Evolutionary conservation across 2,329 filamentous ascomycete genomes (phyloP), one percentile per base, ranked within the genome.

Genomic region (Epichloe sibirici): DNA sequence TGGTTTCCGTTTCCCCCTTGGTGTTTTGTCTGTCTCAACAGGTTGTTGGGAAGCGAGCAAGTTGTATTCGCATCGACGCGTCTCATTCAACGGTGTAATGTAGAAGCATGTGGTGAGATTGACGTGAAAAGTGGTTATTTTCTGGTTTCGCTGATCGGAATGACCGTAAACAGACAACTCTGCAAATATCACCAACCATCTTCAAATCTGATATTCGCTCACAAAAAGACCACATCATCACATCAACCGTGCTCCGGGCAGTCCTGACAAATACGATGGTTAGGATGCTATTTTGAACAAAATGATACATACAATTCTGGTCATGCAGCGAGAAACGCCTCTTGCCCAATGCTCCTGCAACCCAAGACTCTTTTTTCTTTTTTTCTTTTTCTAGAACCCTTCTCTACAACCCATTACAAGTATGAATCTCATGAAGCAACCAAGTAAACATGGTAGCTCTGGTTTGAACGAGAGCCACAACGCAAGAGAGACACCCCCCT

Each of bases 311-410:
- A 51, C 31, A 45, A 6, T 38, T 51, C 17, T 25, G 34, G 39
- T 39, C 38, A 28, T 51, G 31, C 17, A 23, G 48, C 48, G 21
- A 51, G 35, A 45, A 51, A 51, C 49, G 49, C 49, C 49, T 51
- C 37, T 34, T 46, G 43, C 34, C 38, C 38, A n/a, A 46, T 25
- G 49, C 49, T 39, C 49, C 43, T 15, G 17, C 40, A 39, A 46
- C 31, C 15, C 42, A 43, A 25, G 3, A 12, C 21, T 11, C 17
- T 21, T 25, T 5, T 15, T 17, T n/a, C 28, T 31, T 1, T 31
- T 21, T 21, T 21, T 21, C 28, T 11, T 8, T 31, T 4, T 31
- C 28, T 11, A 9, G 28, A 31, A 45, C 23, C 4, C 44, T 8
- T 12, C 40, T 28, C n/a, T 43, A 23, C 42, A 45, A 40, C 6